Conservation (phyloP, 2,329 filamentous ascomycete species). For the Arthrobotrys megalospora region DNA sequence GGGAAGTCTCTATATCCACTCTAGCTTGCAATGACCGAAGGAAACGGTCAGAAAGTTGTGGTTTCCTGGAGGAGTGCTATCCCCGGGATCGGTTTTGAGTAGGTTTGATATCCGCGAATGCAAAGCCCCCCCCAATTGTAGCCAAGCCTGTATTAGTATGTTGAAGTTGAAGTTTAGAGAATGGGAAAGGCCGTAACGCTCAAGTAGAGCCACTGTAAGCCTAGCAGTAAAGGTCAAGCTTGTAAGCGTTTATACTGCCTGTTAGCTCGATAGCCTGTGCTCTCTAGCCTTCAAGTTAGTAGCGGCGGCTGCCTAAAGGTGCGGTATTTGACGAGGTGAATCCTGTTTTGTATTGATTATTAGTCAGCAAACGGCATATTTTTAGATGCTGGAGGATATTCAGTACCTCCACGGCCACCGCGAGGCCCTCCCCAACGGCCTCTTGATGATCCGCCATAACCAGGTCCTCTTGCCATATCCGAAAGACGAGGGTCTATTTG, state of each 20-base stretch:
- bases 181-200: slow-evolving; percentile 30
- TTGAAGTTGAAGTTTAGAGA: slow-evolving; percentile 51
- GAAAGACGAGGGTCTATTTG: slow-evolving; percentile 94
- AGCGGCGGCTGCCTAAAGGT: slow-evolving; percentile 64
- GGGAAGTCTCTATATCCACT: slow-evolving; percentile 16
- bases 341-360: slow-evolving; percentile 47
- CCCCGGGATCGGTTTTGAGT: neutral
- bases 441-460: slow-evolving; percentile 81
- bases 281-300: slow-evolving; percentile 61
- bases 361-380: neutral
- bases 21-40: slow-evolving; percentile 16
- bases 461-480: slow-evolving; percentile 95
- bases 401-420: slow-evolving; percentile 72
- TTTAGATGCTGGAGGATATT: neutral
- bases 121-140: slow-evolving; percentile 50
- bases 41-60: neutral
- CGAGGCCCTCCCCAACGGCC: slow-evolving; percentile 78
- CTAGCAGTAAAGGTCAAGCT: slow-evolving; percentile 56
- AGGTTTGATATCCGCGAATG: slow-evolving; percentile 31
- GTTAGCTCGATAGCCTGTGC: slow-evolving; percentile 59
- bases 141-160: slow-evolving; percentile 26
- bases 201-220: slow-evolving; percentile 18
- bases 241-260: slow-evolving; percentile 7
- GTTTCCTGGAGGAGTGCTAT: neutral
- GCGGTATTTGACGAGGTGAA: slow-evolving; percentile 64